Evolutionary conservation across 495 filamentous ascomycete genomes (phyloP), one percentile per base, ranked within the genome.

Genomic region (Endocarpon pusillum): DNA sequence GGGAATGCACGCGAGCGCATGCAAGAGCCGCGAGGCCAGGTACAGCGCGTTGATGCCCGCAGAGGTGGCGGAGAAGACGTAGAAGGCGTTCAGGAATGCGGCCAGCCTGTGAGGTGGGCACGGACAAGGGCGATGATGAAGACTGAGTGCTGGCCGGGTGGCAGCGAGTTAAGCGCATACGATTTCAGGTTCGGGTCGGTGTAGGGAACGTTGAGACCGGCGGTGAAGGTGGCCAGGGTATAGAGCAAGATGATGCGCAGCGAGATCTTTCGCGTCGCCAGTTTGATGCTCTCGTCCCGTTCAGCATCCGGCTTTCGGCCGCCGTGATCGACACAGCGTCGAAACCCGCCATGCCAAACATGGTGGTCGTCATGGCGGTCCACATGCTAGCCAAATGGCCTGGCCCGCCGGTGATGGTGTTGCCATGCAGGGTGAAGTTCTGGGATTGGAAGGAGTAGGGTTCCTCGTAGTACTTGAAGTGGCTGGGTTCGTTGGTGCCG

Each of bases 301-400:
- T 54, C 44, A 65, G 50, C 8, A 55, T 44, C 33, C 53, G 54
- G 38, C 55, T 65, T 40, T 67, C 63, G 3, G 63, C 48, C 3
- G 59, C 63, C 0, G 61, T 65, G 9, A 58, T 54, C 4, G 56
- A 48, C 11, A 61, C 45, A 15, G 55, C 59, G 29, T 64, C 60
- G 54, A 73, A 67, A 5, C 63, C 63, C 12, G 69, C 55, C 38
- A 67, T 55, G 0, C 56, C 55, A 43, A 66, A 67, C 10, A 64
- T 38, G 4, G 53, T 52, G 22, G 49, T 50, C 3, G 51, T 51
- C 17, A 63, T 53, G 1, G 57, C 58, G 4, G 58, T 62, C 60
- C 62, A 59, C 14, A 59, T 33, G 3, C 46, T 42, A 1, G 43
- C 38, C 15, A 56, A 48, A 6, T 41, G 37, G 11, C 53, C 53